A percentile compares a stretch with the other conserved stretches of the same genome.
Evolutionary conservation across 768 basidiomycete species (phyloP).

Genomic region (Tricholoma saponaceum): DNA sequence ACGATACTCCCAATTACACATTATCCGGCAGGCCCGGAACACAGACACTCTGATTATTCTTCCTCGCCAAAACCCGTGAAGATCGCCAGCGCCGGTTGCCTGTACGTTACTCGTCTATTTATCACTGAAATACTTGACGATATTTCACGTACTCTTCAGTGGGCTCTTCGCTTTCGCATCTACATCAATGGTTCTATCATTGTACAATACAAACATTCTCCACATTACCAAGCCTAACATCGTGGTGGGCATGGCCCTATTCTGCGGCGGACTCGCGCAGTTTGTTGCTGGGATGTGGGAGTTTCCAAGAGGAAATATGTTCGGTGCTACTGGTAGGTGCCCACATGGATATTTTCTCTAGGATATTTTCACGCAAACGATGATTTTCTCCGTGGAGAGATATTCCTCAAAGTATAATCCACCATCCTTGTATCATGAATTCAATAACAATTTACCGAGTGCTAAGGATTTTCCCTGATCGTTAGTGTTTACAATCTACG

Average conservation of each 20-base stretch:
- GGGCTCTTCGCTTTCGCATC: slow-evolving; percentile 34
- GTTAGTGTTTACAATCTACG: slow-evolving; percentile 75
- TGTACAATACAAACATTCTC: slow-evolving; percentile 58
- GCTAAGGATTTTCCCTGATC: slow-evolving; percentile 7
- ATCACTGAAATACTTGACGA: neutral
- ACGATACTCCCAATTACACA: neutral
- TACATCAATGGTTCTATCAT: slow-evolving; percentile 66
- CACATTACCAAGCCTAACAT: slow-evolving; percentile 50
- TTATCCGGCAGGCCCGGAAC: neutral
- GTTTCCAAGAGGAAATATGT: slow-evolving; percentile 56
- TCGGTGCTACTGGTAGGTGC: slow-evolving; percentile 57
- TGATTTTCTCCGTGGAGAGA: neutral
- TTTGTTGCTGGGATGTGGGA: slow-evolving; percentile 84
- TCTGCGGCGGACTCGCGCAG: slow-evolving; percentile 73
- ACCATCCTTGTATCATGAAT: neutral
- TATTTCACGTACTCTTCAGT: slow-evolving; percentile 13
- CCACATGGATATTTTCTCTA: neutral
- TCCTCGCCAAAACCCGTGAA: neutral
- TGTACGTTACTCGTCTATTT: neutral
- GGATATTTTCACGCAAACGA: neutral
- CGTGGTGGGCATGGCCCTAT: slow-evolving; percentile 74
- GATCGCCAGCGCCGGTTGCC: neutral
- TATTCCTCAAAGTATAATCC: neutral
- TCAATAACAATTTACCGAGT: neutral
- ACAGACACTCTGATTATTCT: neutral